These are phyloP conservation scores for Chimonanthus praecox DNA, from an alignment of 164 flowering plant genomes.

Conservation along the genomic window DNA sequence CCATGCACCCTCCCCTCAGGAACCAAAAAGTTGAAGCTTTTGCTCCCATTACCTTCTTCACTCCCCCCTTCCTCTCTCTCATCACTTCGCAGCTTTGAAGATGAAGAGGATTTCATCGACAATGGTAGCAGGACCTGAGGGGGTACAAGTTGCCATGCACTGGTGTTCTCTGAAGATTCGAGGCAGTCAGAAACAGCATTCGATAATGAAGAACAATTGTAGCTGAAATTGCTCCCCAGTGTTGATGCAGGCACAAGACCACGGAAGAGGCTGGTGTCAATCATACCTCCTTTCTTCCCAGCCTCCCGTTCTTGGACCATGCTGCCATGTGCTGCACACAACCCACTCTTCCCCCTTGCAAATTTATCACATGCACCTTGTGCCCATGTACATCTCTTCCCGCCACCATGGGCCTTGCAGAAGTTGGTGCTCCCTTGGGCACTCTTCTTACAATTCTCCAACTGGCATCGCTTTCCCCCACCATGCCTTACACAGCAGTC, in stretches of 20 bases:
- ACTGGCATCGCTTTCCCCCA: constrained; percentile 76
- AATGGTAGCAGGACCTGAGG: constrained; percentile 80
- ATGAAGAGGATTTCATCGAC: constrained; percentile 67
- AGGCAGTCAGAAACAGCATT: constrained; percentile 50
- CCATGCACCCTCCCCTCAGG: constrained; percentile 98
- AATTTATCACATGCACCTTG: constrained; percentile 71
- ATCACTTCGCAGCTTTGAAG: constrained; percentile 21
- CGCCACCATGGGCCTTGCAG: constrained; percentile 96
- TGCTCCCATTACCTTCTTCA: constrained; percentile 15
- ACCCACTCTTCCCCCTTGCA: constrained; percentile 80
- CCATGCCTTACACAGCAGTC: constrained; percentile 86
- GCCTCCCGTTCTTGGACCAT: constrained; percentile 38
- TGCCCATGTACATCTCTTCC: constrained; percentile 76
- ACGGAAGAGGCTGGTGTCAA: constrained; percentile 66
- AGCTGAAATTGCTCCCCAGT: constrained; percentile 34
- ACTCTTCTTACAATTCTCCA: constrained; percentile 70
- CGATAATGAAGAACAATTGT: constrained; percentile 41
- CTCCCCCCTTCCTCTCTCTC: constrained; percentile 27
- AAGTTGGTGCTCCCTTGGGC: constrained; percentile 96
- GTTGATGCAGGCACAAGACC: constrained; percentile 57
- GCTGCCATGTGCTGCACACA: constrained; percentile 75
- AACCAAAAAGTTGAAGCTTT: constrained; percentile 32
- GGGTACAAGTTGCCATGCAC: constrained; percentile 54
- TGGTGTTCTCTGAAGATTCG: constrained; percentile 47
- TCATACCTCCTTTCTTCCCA: constrained; percentile 31